Evolutionary conservation across 139 green algal genomes (phyloP).

Genomic region (Chlorella sp.): DNA sequence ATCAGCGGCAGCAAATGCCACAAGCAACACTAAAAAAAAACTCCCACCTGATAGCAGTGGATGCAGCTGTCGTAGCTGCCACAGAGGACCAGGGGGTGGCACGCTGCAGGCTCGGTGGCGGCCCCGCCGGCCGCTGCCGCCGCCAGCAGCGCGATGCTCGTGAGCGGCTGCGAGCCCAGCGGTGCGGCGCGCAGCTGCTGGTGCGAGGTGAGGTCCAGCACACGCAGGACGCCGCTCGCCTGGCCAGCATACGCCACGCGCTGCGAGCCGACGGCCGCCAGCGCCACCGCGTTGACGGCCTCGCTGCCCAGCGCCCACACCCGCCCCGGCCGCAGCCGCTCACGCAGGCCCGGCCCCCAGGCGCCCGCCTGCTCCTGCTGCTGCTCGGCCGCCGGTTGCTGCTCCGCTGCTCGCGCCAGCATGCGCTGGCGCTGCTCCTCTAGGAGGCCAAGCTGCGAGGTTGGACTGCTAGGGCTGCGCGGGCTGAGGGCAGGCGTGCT

Average conservation of each 20-base stretch:
- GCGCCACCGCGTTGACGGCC: conserved; percentile 25
- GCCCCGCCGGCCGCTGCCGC: background rate
- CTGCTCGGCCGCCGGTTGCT: conserved; percentile 1
- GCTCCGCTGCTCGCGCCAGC: background rate
- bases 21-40: too few species aligned
- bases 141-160: conserved; percentile 53
- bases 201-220: conserved; percentile 37
- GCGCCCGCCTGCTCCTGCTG: background rate
- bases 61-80: conserved; percentile 60
- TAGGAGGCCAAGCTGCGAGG: conserved; percentile 13
- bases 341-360: conserved; percentile 11
- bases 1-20: too few species aligned
- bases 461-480: too few species aligned
- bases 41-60: conserved; percentile 49
- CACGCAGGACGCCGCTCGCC: conserved; percentile 44
- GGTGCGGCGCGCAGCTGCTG: conserved; percentile 7
- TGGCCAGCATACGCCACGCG: conserved; percentile 10
- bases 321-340: conserved; percentile 12
- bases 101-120: too few species aligned
- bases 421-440: conserved; percentile 33
- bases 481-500: background rate
- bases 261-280: conserved; percentile 11
- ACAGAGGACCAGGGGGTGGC: conserved; percentile 54
- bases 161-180: conserved; percentile 38
- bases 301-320: conserved; percentile 30